Evolutionary conservation across 2,329 filamentous ascomycete species (phyloP).

Genomic region (Penicillium carneum): DNA sequence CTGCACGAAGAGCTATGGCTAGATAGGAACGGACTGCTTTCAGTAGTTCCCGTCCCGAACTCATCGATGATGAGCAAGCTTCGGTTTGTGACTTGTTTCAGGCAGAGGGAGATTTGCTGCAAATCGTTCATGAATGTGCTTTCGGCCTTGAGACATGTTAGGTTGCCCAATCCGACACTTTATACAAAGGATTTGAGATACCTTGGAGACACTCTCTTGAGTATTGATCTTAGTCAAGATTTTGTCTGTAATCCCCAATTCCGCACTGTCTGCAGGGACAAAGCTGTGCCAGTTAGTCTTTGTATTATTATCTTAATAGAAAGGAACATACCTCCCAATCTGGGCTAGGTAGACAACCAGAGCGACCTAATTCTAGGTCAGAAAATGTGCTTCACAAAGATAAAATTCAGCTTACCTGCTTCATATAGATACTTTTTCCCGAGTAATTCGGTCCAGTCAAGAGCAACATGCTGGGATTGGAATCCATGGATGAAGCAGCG

Average conservation of each 20-base stretch:
- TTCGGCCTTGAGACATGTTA: conserved; percentile 54
- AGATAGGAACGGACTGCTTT: conserved; percentile 51
- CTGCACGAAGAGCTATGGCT: background rate
- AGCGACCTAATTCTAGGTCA: conserved; percentile 63
- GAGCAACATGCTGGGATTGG: conserved; percentile 72
- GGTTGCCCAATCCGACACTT: background rate
- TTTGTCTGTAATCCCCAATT: conserved; percentile 87
- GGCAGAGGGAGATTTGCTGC: conserved; percentile 80
- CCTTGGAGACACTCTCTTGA: conserved; percentile 69
- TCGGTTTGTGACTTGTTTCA: conserved; percentile 74
- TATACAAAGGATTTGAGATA: conserved; percentile 24
- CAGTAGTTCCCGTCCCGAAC: conserved; percentile 76
- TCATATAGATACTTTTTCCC: conserved; percentile 94
- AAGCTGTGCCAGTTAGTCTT: conserved; percentile 63
- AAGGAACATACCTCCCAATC: conserved; percentile 65
- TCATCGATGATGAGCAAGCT: conserved; percentile 92
- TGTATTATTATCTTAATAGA: background rate
- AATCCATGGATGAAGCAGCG: conserved; percentile 14
- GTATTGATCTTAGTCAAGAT: conserved; percentile 87
- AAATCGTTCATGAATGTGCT: conserved; percentile 82
- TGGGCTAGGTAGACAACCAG: conserved; percentile 92
- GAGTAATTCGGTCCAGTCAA: conserved; percentile 96
- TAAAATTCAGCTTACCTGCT: conserved; percentile 63
- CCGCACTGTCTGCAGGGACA: conserved; percentile 79
- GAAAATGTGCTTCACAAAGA: background rate